phyloP scores from a whole-genome alignment of 129 eudicot species.

The Pittosporum tobira region DNA sequence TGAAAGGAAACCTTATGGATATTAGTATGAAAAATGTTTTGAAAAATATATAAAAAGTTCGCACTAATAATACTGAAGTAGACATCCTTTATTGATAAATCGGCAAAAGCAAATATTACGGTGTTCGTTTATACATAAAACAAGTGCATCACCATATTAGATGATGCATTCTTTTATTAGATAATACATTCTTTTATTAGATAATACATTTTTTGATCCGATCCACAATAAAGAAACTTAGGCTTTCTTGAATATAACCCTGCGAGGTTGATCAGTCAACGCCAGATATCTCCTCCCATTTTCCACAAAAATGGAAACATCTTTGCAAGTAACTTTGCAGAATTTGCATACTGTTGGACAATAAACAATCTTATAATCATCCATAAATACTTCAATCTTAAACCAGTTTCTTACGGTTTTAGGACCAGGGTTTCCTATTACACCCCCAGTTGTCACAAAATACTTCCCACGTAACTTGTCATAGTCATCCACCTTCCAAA shows the following conservation, averaged over 20 bases:
- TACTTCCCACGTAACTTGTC: conserved; percentile 15
- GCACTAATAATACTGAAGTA: too few species aligned
- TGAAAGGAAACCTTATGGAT: too few species aligned
- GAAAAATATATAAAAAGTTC: too few species aligned
- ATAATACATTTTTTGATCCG: too few species aligned
- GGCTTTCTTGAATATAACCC: conserved; percentile 16
- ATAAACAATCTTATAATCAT: conserved; percentile 25
- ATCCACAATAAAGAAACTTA: too few species aligned
- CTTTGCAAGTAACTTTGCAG: conserved; percentile 32
- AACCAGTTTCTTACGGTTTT: conserved; percentile 26
- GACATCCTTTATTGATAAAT: too few species aligned
- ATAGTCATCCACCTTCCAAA: conserved; percentile 24
- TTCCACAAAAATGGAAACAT: conserved; percentile 18
- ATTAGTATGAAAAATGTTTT: too few species aligned
- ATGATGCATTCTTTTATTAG: too few species aligned
- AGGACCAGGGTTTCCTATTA: conserved; percentile 34
- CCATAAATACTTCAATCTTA: conserved; percentile 19
- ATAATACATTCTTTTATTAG: too few species aligned
- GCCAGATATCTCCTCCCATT: conserved; percentile 22
- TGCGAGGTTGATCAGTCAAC: conserved; percentile 32
- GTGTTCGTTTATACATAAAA: too few species aligned
- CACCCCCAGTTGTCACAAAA: conserved; percentile 29
- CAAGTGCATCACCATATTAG: too few species aligned
- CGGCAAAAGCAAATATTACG: too few species aligned
- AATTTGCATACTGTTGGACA: conserved; percentile 35